Conservation (phyloP, 306 rosid species). For the Trichosanthes truncata region DNA sequence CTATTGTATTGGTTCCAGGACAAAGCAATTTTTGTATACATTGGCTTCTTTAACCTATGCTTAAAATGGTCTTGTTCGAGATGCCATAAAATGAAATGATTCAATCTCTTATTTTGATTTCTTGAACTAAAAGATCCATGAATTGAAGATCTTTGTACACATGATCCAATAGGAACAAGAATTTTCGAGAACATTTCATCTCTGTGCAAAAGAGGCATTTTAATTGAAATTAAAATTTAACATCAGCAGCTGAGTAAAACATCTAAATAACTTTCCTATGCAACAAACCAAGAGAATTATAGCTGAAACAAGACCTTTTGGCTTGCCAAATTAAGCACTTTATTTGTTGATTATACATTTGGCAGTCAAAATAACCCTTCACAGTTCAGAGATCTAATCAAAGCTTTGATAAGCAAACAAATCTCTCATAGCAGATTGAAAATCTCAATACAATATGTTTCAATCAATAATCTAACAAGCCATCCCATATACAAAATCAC, state of each 20-base stretch:
- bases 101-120: neutral
- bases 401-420: neutral
- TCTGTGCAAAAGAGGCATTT: neutral
- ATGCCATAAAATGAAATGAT: neutral
- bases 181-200: neutral
- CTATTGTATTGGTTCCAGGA: neutral
- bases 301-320: neutral
- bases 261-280: neutral
- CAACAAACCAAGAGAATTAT: neutral
- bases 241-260: neutral
- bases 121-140: neutral
- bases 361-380: neutral
- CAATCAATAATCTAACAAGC: conserved; percentile 19
- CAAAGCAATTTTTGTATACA: no score
- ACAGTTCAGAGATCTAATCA: neutral
- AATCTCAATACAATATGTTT: conserved; percentile 3
- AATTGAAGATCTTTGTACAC: neutral
- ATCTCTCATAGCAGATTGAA: neutral
- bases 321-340: neutral
- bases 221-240: neutral
- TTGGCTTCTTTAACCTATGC: conserved; percentile 3
- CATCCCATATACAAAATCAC: conserved; percentile 42
- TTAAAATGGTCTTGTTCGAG: neutral
- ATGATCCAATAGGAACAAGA: neutral
- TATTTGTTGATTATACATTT: neutral